A percentile compares a stretch with the other conserved stretches of the same genome.
Evolutionary conservation across 192 early-diverging fungal genomes (phyloP).

Genomic region (Obelidium mucronatum): DNA sequence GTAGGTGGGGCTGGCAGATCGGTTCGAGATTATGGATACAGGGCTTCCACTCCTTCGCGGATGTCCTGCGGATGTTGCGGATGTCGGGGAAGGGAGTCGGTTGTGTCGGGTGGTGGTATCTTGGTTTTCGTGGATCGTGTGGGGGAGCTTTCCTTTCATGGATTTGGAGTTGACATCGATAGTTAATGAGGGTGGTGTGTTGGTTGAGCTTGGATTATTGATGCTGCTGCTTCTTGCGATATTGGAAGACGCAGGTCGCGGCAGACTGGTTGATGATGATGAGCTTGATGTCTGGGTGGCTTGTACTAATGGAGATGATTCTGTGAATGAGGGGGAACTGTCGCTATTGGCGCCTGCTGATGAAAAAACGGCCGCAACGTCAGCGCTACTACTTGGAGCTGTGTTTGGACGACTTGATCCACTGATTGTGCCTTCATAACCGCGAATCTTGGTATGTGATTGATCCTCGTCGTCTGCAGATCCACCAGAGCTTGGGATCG

Average conservation of each 20-base stretch:
- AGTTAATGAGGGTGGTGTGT: background rate
- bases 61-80: background rate
- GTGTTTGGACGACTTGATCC: background rate
- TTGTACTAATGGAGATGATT: background rate
- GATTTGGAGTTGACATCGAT: constrained; percentile 36
- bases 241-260: background rate
- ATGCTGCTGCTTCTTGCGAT: background rate
- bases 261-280: background rate
- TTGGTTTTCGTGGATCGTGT: background rate
- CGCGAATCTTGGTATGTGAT: constrained; percentile 12
- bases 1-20: constrained; percentile 8
- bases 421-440: constrained; percentile 11
- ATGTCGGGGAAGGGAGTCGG: background rate
- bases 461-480: constrained; percentile 39
- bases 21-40: background rate
- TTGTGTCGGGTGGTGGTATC: background rate
- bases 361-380: background rate
- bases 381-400: background rate
- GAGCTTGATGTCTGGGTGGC: background rate
- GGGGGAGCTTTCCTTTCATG: constrained; percentile 10
- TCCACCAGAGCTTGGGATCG: constrained; percentile 62
- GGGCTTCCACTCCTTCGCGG: background rate
- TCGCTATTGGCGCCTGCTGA: background rate
- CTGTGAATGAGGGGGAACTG: too few relatives aligned
- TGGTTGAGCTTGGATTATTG: background rate